phyloP scores from a whole-genome alignment of 805 yeast species.

The Pichia heedii region DNA sequence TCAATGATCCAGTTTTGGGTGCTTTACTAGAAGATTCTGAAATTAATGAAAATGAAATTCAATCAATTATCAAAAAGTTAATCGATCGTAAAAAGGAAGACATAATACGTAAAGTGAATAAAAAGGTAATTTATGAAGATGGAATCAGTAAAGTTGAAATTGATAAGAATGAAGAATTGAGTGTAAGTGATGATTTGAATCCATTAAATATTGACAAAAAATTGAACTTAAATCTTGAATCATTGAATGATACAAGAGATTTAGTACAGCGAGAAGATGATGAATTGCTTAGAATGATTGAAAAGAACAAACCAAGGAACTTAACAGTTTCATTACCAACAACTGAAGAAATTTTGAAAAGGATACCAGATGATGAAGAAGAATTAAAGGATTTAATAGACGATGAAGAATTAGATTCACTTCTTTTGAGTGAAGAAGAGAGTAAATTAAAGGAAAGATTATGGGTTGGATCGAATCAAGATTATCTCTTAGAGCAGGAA shows the following conservation, averaged over 20 bases:
- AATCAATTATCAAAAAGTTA: constrained; percentile 25
- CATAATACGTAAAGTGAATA: constrained; percentile 11
- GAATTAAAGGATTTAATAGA: constrained; percentile 57
- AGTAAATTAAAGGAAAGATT: constrained; percentile 65
- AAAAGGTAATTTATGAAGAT: constrained; percentile 8
- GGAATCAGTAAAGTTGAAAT: constrained; percentile 11
- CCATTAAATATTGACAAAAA: constrained; percentile 9
- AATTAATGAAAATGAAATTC: constrained; percentile 37
- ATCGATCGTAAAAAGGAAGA: constrained; percentile 22
- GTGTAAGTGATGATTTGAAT: background rate
- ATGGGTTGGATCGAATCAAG: constrained; percentile 88
- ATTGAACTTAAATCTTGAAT: constrained; percentile 6
- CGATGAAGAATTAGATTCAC: constrained; percentile 65
- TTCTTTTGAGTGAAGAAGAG: constrained; percentile 61
- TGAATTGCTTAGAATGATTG: constrained; percentile 28
- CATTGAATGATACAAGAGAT: background rate
- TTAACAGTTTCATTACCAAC: constrained; percentile 46
- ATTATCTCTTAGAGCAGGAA: constrained; percentile 77
- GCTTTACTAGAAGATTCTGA: constrained; percentile 37
- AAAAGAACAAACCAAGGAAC: constrained; percentile 45
- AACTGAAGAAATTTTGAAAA: constrained; percentile 42
- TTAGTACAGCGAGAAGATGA: constrained; percentile 18
- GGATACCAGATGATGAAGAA: constrained; percentile 50
- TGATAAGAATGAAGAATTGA: constrained; percentile 1
- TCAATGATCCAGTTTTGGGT: constrained; percentile 34